Evolutionary conservation across 2,329 filamentous ascomycete genomes (phyloP), one percentile per base, ranked within the genome.

Genomic region (Botrytis elliptica): DNA sequence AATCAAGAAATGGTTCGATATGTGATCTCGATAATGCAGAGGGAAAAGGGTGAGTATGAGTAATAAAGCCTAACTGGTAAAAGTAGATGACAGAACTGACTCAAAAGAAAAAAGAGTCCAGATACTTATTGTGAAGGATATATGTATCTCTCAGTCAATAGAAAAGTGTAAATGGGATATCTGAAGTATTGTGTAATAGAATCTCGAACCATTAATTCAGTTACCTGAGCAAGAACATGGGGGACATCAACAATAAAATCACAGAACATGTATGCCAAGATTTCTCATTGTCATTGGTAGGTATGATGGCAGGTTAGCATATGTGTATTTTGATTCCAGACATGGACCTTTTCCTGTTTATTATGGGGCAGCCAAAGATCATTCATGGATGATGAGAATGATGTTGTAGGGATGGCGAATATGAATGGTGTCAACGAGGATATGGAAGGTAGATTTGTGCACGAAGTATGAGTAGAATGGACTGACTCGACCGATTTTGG

Each of bases 161-260:
- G 38, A 42, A 55, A 69, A 33, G 42, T 57, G 49, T 42, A 16
- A 59, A 57, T 69, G 40, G 40, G 18, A 38, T 57, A 57, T 38
- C 36, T 44, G 66, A 69, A 69, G 29, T 33, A 42, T 57, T 69
- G 66, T 69, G 66, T 69, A 69, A 69, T 57, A 69, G 66, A 69
- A 69, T 69, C 49, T 69, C 18, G 66, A 44, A 57, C 42, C 36
- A 57, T 25, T 33, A 44, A 57, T 69, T n/a, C 65, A 42, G 25
- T 57, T 68, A 55, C 49, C 25, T 40, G 55, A 68, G 65, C 46
- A 57, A 29, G 65, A 68, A 68, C 65, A 68, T 68, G 49, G 64
- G 64, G 64, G 44, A 67, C 33, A 67, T 52, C 44, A 38, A 52
- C 44, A n/a, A 12, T n/a, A 40, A 67, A 38, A 67, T 52, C 46